A percentile compares a stretch with the other conserved stretches of the same genome.
Conservation (phyloP, 768 basidiomycete genomes). For the Thelephora aurantiotincta region DNA sequence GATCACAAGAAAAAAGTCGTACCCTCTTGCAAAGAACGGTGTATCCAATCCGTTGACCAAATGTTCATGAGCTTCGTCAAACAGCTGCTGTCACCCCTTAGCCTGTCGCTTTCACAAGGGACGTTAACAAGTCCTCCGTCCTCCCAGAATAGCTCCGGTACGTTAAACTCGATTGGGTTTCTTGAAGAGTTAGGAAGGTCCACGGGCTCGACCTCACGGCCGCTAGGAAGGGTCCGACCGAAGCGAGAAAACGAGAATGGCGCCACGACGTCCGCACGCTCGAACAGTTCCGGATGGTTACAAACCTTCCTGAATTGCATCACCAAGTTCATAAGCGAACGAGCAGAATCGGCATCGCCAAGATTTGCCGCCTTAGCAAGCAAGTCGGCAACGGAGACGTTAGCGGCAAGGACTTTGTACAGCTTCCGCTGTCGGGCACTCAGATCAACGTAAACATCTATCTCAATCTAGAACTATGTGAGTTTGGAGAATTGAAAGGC, state of each 20-base stretch:
- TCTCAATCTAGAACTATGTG: slow-evolving; percentile 58
- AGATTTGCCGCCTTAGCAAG: slow-evolving; percentile 86
- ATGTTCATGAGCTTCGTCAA: slow-evolving; percentile 70
- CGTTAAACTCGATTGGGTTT: slow-evolving; percentile 67
- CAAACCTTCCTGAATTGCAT: slow-evolving; percentile 99
- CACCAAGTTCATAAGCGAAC: slow-evolving; percentile 95
- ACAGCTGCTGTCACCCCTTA: slow-evolving; percentile 36
- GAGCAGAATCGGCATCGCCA: slow-evolving; percentile 82
- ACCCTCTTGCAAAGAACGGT: slow-evolving; percentile 56
- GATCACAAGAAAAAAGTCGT: slow-evolving; percentile 11
- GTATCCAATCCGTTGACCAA: slow-evolving; percentile 78
- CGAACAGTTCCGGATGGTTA: slow-evolving; percentile 97
- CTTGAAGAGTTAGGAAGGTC: slow-evolving; percentile 73
- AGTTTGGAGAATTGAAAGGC: background rate
- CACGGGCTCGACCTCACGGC: slow-evolving; percentile 79
- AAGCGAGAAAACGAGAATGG: slow-evolving; percentile 84
- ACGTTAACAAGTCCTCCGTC: slow-evolving; percentile 63
- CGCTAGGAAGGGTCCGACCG: slow-evolving; percentile 56
- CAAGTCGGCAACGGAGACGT: slow-evolving; percentile 90
- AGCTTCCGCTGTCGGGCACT: slow-evolving; percentile 85
- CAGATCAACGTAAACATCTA: slow-evolving; percentile 87
- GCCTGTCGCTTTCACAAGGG: slow-evolving; percentile 39
- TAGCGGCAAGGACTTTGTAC: slow-evolving; percentile 81
- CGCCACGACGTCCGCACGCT: slow-evolving; percentile 88
- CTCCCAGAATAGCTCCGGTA: slow-evolving; percentile 67